Evolutionary conservation across 768 basidiomycete species (phyloP), one percentile per base, ranked within the genome.

Genomic region (Tulasnella sp.): DNA sequence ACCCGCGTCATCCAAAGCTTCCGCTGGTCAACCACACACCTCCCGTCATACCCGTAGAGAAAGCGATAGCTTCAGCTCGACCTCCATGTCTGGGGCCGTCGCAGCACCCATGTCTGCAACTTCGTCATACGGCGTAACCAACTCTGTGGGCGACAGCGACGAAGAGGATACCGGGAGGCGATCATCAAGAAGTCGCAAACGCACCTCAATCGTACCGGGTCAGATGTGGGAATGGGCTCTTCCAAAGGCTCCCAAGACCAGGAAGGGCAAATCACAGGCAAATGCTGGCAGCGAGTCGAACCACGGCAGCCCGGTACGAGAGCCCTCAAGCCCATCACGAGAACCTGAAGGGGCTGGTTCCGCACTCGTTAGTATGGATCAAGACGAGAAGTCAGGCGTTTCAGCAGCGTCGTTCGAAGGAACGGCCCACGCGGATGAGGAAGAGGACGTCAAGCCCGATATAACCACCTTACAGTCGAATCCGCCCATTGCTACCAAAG

Each of bases 151-250:
- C 22, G 72, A 75, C 3, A 76, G 75, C 31, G 79, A 80, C 73
- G 75, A 76, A 31, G 74, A 80, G 46, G 75, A 75, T 34, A 48
- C 76, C 20, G 50, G 44, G 37, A 37, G 79, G 37, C 54, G 78
- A 42, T 72, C 58, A 16, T 80, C 79, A 12, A 50, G 44, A 46
- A 50, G 78, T 24, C 81, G 80, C 34, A 81, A 79, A 34, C 89
- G 91, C 76, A 90, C 92, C 83, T 92, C 92, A 79, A 88, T 94
- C 81, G 91, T 94, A 0, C 93, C 94, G 41, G 91, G 91, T 48
- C 90, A 90, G 78, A 95, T 95, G 93, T 95, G 94, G 94, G 93
- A 90, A 37, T 96, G 94, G 94, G 93, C 91, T 20, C 89, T 89
- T 83, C 91, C 90, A 84, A 88, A 80, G 90, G 89, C 75, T 89